Evolutionary conservation across 805 yeast genomes (phyloP).

Genomic region (Candida mattraensis): DNA sequence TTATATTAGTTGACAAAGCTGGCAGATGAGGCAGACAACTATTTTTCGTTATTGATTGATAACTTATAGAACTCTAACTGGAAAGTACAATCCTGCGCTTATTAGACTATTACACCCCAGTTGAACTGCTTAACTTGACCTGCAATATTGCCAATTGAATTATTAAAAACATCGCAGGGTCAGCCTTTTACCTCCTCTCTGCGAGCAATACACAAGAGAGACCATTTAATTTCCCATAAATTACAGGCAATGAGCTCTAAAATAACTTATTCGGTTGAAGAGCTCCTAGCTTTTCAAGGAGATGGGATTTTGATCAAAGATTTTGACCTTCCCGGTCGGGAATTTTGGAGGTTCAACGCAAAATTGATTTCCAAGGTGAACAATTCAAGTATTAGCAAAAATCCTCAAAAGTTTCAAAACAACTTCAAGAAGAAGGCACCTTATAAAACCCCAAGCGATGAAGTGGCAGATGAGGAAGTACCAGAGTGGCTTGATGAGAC

Average conservation of each 20-base stretch:
- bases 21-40: no score
- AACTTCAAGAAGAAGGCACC: constrained; percentile 7
- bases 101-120: no score
- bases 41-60: no score
- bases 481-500: constrained; percentile 36
- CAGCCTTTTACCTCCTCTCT: neutral
- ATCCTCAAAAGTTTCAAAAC: constrained; percentile 3
- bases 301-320: constrained; percentile 20
- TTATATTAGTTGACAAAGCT: neutral
- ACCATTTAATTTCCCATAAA: constrained; percentile 1
- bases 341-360: constrained; percentile 29
- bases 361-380: constrained; percentile 4
- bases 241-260: constrained; percentile 9
- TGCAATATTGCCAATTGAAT: no score
- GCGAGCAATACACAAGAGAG: constrained; percentile 2
- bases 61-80: no score
- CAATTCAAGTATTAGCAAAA: constrained; percentile 1
- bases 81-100: no score
- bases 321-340: constrained; percentile 19
- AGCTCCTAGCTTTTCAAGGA: constrained; percentile 13
- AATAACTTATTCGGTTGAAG: constrained; percentile 21
- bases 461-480: constrained; percentile 19
- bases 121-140: no score
- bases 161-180: no score
- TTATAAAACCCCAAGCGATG: constrained; percentile 6